phyloP scores from a whole-genome alignment of 2,329 filamentous ascomycete species.

The Atkinsonella texensis region DNA sequence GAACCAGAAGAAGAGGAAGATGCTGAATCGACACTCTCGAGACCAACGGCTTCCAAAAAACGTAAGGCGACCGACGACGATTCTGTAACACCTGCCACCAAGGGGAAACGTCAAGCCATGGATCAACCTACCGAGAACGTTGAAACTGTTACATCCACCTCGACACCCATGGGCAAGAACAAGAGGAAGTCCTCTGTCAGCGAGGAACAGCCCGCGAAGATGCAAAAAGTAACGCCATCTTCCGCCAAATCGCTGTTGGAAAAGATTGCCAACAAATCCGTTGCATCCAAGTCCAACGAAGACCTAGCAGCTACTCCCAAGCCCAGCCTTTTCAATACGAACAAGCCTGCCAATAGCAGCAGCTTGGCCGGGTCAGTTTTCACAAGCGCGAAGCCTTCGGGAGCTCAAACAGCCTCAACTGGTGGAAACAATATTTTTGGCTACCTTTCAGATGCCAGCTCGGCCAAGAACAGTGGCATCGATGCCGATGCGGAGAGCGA shows the following conservation, averaged over 20 bases:
- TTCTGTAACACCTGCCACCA: constrained; percentile 24
- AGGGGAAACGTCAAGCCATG: constrained; percentile 38
- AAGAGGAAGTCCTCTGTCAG: constrained; percentile 39
- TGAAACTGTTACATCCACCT: constrained; percentile 12
- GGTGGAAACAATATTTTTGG: constrained; percentile 43
- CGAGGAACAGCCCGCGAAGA: constrained; percentile 37
- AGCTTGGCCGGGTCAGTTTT: constrained; percentile 32
- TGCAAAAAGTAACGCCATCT: constrained; percentile 39
- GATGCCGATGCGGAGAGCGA: constrained; percentile 36
- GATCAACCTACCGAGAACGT: constrained; percentile 30
- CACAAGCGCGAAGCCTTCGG: constrained; percentile 24
- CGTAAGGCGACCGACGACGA: constrained; percentile 45
- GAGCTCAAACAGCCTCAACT: constrained; percentile 12
- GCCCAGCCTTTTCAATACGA: constrained; percentile 20
- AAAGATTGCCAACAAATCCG: constrained; percentile 41
- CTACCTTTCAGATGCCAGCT: constrained; percentile 45
- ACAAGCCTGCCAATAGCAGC: constrained; percentile 23
- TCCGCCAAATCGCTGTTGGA: constrained; percentile 45
- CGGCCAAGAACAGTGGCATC: constrained; percentile 39
- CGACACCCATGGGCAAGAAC: constrained; percentile 26
- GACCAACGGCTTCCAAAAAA: constrained; percentile 30
- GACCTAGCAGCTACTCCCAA: constrained; percentile 16
- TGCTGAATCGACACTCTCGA: constrained; percentile 16
- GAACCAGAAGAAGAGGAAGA: constrained; percentile 34
- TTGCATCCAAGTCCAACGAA: constrained; percentile 14